These are phyloP conservation scores for Tremella mesenterica DNA, from an alignment of 768 basidiomycete genomes.

Conservation along the genomic window DNA sequence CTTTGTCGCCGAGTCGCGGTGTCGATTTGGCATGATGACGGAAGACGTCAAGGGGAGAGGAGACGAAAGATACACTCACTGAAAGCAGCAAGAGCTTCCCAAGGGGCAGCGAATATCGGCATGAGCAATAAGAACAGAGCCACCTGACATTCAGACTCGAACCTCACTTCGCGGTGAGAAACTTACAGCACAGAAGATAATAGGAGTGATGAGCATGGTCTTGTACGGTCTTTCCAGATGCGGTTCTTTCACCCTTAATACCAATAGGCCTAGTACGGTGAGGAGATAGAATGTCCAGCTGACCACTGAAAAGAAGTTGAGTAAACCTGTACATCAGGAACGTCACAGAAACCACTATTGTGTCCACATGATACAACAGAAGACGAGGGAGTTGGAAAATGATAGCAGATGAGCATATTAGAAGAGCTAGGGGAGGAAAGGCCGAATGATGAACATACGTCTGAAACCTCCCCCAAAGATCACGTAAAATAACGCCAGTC, in stretches of 20 bases:
- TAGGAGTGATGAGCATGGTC: constrained; percentile 81
- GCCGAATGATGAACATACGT: constrained; percentile 29
- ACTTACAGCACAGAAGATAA: constrained; percentile 76
- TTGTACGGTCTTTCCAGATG: constrained; percentile 82
- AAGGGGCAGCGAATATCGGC: constrained; percentile 87
- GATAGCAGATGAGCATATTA: too few species aligned
- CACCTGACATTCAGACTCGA: constrained; percentile 49
- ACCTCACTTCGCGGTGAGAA: neutral
- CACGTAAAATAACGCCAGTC: constrained; percentile 65
- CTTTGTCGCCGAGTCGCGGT: neutral
- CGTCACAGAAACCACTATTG: neutral
- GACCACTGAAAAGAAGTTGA: constrained; percentile 60
- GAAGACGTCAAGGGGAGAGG: too few species aligned
- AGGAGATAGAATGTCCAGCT: constrained; percentile 46
- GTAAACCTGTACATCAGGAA: constrained; percentile 49
- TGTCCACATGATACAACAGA: too few species aligned
- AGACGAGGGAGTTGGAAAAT: too few species aligned
- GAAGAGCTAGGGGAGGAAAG: too few species aligned
- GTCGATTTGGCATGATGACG: too few species aligned
- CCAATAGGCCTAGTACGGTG: constrained; percentile 62
- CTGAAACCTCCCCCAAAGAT: constrained; percentile 81
- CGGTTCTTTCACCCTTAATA: constrained; percentile 83
- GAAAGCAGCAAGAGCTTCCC: constrained; percentile 76
- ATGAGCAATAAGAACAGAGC: constrained; percentile 84
- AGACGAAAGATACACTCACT: constrained; percentile 56